phyloP scores from a whole-genome alignment of 2,329 filamentous ascomycete species.

The Aspergillus chevalieri region DNA sequence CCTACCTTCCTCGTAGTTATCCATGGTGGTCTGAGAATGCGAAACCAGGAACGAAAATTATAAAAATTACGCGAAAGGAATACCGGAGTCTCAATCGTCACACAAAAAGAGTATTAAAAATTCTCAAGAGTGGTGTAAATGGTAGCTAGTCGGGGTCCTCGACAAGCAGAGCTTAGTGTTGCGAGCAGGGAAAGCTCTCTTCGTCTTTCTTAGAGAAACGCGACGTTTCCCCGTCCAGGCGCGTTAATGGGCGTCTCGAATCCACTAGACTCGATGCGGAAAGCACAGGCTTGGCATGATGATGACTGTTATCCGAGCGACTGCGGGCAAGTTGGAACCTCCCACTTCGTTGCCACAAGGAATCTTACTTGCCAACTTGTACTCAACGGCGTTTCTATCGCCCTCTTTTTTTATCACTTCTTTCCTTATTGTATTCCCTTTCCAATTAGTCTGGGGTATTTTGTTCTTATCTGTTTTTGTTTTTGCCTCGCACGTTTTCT shows the following conservation, averaged over 20 bases:
- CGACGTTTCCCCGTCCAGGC: slow-evolving; percentile 17
- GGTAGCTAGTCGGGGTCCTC: not conserved
- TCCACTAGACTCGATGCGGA: slow-evolving; percentile 18
- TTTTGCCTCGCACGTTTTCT: slow-evolving; percentile 11
- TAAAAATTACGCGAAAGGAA: not conserved
- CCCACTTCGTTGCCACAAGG: slow-evolving; percentile 7
- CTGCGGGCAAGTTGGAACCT: not conserved
- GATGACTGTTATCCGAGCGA: slow-evolving; percentile 6
- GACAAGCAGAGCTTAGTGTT: slow-evolving; percentile 12
- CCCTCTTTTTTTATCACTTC: slow-evolving; percentile 3
- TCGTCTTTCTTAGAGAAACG: slow-evolving; percentile 14
- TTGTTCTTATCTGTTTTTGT: slow-evolving; percentile 11
- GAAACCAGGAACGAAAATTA: not conserved
- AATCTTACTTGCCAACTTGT: slow-evolving; percentile 5
- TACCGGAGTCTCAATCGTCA: not conserved
- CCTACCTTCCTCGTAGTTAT: slow-evolving; percentile 31
- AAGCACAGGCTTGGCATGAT: slow-evolving; percentile 15
- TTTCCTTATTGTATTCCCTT: slow-evolving; percentile 2
- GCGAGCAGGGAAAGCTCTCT: slow-evolving; percentile 10
- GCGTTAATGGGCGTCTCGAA: slow-evolving; percentile 29
- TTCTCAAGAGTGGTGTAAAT: not conserved
- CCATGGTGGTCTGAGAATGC: slow-evolving; percentile 19
- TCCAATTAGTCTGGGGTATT: slow-evolving; percentile 7
- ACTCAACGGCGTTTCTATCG: slow-evolving; percentile 4
- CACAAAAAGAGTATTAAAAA: not conserved